phyloP scores from a whole-genome alignment of 2,329 filamentous ascomycete species.

The Xylaria sp. region DNA sequence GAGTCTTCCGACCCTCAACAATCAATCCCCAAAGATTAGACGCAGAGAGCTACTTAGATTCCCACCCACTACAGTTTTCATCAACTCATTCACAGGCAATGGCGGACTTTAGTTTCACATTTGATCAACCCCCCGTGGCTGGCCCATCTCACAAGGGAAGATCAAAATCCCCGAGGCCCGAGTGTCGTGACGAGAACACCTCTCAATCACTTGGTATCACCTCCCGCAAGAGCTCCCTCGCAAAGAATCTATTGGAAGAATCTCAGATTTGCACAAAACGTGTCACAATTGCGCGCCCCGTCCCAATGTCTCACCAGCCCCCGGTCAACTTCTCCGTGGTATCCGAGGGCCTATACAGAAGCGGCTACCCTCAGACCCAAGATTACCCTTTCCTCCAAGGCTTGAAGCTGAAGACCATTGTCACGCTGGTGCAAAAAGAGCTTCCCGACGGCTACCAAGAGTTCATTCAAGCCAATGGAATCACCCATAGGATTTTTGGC shows the following conservation, averaged over 20 bases:
- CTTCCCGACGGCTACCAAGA: constrained; percentile 62
- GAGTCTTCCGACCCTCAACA: constrained; percentile 5
- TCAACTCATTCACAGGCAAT: constrained; percentile 10
- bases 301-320: constrained; percentile 10
- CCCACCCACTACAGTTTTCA: neutral
- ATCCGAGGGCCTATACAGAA: constrained; percentile 79
- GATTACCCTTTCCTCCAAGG: constrained; percentile 76
- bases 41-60: neutral
- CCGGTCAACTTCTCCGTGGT: constrained; percentile 83
- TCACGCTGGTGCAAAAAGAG: constrained; percentile 75
- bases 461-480: constrained; percentile 75
- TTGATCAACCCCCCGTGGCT: constrained; percentile 18
- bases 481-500: constrained; percentile 78
- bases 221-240: constrained; percentile 6
- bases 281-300: constrained; percentile 7
- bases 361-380: constrained; percentile 78
- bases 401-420: constrained; percentile 80
- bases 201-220: constrained; percentile 17
- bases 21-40: neutral
- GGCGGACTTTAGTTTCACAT: neutral
- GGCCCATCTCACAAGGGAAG: constrained; percentile 7
- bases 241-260: constrained; percentile 18
- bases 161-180: constrained; percentile 1
- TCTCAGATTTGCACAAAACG: constrained; percentile 25
- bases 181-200: constrained; percentile 14